phyloP scores from a whole-genome alignment of 2,329 filamentous ascomycete species.

The Paecilomyces fulvus region DNA sequence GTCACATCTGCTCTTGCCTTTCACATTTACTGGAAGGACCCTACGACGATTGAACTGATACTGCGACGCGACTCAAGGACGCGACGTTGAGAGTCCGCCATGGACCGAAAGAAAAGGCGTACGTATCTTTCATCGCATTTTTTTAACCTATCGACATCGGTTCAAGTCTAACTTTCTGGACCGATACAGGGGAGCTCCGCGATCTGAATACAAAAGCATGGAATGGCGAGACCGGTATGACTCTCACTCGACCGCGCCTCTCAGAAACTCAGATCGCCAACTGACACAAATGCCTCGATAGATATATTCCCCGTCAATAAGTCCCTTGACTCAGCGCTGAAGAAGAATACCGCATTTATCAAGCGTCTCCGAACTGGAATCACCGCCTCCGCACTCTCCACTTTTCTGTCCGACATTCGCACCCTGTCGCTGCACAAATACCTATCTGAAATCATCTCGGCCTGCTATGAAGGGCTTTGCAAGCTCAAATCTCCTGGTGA shows the following conservation, averaged over 20 bases:
- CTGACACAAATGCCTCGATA: slow-evolving; percentile 31
- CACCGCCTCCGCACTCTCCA: slow-evolving; percentile 66
- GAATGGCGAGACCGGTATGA: slow-evolving; percentile 75
- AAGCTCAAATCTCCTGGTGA: slow-evolving; percentile 88
- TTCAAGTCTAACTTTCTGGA: background rate
- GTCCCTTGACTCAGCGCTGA: slow-evolving; percentile 86
- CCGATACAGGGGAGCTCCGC: slow-evolving; percentile 69
- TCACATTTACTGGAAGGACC: slow-evolving; percentile 28
- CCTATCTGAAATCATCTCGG: slow-evolving; percentile 91
- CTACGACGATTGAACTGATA: slow-evolving; percentile 21
- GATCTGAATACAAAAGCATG: slow-evolving; percentile 79
- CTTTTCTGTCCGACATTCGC: slow-evolving; percentile 83
- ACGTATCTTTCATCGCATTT: slow-evolving; percentile 11
- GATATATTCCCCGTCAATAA: slow-evolving; percentile 69
- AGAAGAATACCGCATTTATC: slow-evolving; percentile 98
- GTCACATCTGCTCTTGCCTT: slow-evolving; percentile 26
- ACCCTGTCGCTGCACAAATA: slow-evolving; percentile 92
- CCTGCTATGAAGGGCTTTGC: slow-evolving; percentile 88
- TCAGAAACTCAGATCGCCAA: slow-evolving; percentile 1
- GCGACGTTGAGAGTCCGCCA: slow-evolving; percentile 19
- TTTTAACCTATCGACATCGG: slow-evolving; percentile 4
- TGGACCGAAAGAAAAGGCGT: slow-evolving; percentile 46
- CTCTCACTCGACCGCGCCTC: slow-evolving; percentile 13
- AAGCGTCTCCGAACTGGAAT: slow-evolving; percentile 89
- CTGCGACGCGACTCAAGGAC: slow-evolving; percentile 2